Conservation (phyloP, 2,329 filamentous ascomycete genomes). For the Fusarium sp. region DNA sequence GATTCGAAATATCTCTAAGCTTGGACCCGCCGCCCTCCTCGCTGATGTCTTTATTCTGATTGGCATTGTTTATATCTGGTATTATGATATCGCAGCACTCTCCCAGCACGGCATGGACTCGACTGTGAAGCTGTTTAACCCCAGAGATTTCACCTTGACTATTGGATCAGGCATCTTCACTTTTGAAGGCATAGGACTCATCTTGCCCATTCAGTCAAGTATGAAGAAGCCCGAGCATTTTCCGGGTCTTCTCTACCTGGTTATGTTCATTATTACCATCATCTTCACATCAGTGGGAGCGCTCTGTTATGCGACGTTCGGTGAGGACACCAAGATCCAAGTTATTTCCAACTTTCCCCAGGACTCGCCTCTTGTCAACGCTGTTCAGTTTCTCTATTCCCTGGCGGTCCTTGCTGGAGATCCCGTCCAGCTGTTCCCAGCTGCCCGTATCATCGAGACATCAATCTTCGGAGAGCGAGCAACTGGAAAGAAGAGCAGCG, state of each 20-base stretch:
- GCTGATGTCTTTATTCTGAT: slow-evolving; percentile 79
- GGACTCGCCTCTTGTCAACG: slow-evolving; percentile 77
- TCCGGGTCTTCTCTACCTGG: slow-evolving; percentile 70
- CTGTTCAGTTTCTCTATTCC: slow-evolving; percentile 80
- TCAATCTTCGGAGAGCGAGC: slow-evolving; percentile 74
- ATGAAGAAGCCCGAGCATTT: slow-evolving; percentile 79
- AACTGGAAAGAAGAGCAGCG: slow-evolving; percentile 70
- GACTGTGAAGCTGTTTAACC: slow-evolving; percentile 77
- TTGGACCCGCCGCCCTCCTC: slow-evolving; percentile 75
- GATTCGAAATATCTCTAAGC: slow-evolving; percentile 80
- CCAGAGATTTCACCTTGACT: slow-evolving; percentile 74
- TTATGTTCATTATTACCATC: slow-evolving; percentile 80
- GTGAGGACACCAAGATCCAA: slow-evolving; percentile 75
- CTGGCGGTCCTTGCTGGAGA: slow-evolving; percentile 79
- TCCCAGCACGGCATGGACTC: slow-evolving; percentile 66
- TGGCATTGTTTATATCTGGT: slow-evolving; percentile 79
- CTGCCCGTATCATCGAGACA: slow-evolving; percentile 77
- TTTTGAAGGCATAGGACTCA: slow-evolving; percentile 82
- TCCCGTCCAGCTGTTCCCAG: slow-evolving; percentile 80
- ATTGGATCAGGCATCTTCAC: slow-evolving; percentile 82
- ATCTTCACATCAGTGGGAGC: slow-evolving; percentile 79
- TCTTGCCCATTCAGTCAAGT: slow-evolving; percentile 79
- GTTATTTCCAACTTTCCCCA: slow-evolving; percentile 83
- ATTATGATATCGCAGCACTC: slow-evolving; percentile 72
- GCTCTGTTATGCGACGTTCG: slow-evolving; percentile 80